phyloP scores from a whole-genome alignment of 2,329 filamentous ascomycete genomes.

The Cladorrhinum sp. region DNA sequence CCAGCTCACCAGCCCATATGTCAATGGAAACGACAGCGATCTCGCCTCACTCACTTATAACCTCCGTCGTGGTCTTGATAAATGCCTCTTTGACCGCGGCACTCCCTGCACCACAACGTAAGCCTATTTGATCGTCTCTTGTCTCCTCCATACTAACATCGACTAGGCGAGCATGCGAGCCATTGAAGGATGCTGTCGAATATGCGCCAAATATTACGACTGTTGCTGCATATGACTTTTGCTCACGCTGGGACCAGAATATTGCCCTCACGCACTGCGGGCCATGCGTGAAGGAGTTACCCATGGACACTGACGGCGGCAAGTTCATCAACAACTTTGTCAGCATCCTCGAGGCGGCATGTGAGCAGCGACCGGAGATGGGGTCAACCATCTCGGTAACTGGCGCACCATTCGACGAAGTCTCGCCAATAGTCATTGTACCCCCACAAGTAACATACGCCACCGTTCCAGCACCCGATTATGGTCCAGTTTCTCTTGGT shows the following conservation, averaged over 20 bases:
- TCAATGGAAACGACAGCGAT: conserved; percentile 46
- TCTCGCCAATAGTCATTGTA: conserved; percentile 47
- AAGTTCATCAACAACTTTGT: conserved; percentile 54
- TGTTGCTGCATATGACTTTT: conserved; percentile 51
- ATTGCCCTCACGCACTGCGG: conserved; percentile 43
- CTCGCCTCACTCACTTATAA: conserved; percentile 57
- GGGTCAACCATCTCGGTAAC: conserved; percentile 49
- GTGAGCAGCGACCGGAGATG: conserved; percentile 47
- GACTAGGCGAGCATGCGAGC: conserved; percentile 51
- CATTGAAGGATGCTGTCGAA: conserved; percentile 44
- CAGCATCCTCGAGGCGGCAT: conserved; percentile 54
- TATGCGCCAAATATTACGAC: conserved; percentile 48
- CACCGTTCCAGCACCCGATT: conserved; percentile 39
- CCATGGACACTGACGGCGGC: conserved; percentile 27
- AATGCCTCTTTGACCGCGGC: conserved; percentile 50
- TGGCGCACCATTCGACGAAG: conserved; percentile 51
- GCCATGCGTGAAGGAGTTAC: conserved; percentile 40
- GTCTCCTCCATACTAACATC: conserved; percentile 26
- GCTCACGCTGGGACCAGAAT: conserved; percentile 44
- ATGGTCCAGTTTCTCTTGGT: conserved; percentile 50
- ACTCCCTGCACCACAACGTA: conserved; percentile 55
- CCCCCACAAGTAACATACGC: conserved; percentile 42
- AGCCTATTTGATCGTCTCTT: conserved; percentile 15
- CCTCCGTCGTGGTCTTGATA: conserved; percentile 52
- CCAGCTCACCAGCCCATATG: conserved; percentile 49